Evolutionary conservation across 2,329 filamentous ascomycete species (phyloP).

Genomic region (Aureobasidium sp.): DNA sequence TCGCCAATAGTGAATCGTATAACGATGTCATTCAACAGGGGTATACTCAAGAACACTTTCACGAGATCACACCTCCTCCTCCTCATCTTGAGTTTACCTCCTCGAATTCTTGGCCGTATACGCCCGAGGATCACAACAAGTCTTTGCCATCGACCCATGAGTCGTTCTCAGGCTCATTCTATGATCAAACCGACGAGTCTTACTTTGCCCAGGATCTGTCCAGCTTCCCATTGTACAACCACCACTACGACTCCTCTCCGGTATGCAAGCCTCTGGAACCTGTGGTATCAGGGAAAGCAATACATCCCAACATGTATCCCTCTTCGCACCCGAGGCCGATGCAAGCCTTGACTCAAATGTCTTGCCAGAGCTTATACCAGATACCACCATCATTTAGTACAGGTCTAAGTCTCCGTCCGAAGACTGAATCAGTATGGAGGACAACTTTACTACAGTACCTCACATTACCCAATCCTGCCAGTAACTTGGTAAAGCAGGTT

Average conservation of each 20-base stretch:
- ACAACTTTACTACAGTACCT: slow-evolving; percentile 74
- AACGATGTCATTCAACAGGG: neutral
- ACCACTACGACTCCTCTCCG: neutral
- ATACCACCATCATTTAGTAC: neutral
- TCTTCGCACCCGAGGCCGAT: neutral
- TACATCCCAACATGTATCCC: slow-evolving; percentile 16
- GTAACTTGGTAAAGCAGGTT: slow-evolving; percentile 65
- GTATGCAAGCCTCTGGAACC: neutral
- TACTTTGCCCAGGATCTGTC: neutral
- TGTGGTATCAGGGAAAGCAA: neutral
- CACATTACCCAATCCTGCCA: slow-evolving; percentile 69
- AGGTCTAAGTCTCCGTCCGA: neutral
- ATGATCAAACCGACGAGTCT: neutral
- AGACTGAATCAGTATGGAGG: slow-evolving; percentile 18
- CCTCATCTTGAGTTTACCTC: neutral
- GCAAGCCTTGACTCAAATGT: neutral
- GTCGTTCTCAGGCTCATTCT: neutral
- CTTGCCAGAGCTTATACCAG: neutral
- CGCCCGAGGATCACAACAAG: neutral
- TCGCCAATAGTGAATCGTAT: neutral
- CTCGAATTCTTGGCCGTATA: neutral
- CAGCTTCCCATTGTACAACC: neutral
- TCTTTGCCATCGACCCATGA: neutral
- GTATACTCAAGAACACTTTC: neutral
- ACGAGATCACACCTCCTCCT: neutral